Percentiles rank a stretch among this genome's conserved stretches.
These are phyloP conservation scores for Hammondia hammondi DNA, from an alignment of 169 alveolate species.

Conservation along the genomic window DNA sequence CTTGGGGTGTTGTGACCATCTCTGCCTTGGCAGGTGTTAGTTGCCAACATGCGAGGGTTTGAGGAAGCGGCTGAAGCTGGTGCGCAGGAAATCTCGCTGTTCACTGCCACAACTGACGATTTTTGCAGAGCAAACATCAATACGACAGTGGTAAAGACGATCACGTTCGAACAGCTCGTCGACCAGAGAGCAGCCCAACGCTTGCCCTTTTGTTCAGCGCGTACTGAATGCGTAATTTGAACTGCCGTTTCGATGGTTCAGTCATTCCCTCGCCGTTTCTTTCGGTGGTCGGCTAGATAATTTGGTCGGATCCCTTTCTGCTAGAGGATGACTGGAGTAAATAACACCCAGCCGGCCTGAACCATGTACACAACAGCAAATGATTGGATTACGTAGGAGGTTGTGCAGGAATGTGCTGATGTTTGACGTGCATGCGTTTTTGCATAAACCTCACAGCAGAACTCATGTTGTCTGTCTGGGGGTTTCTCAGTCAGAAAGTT, in stretches of 20 bases:
- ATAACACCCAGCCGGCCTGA: too few relatives aligned
- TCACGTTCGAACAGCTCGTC: not conserved
- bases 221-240: too few relatives aligned
- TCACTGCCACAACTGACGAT: conserved; percentile 87
- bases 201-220: too few relatives aligned
- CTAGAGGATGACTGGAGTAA: not conserved
- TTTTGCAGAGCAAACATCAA: conserved; percentile 83
- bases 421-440: too few relatives aligned
- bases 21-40: conserved; percentile 69
- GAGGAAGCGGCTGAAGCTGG: conserved; percentile 80
- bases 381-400: not conserved
- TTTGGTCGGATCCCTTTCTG: not conserved
- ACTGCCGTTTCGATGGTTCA: too few relatives aligned
- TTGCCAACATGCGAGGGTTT: conserved; percentile 86
- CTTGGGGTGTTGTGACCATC: not conserved
- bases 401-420: too few relatives aligned
- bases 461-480: not conserved
- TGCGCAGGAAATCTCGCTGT: conserved; percentile 85
- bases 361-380: too few relatives aligned
- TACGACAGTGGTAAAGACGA: conserved; percentile 71
- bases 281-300: too few relatives aligned
- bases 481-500: conserved; percentile 74
- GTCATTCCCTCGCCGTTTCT: too few relatives aligned
- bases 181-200: not conserved
- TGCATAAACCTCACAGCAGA: too few relatives aligned